Conservation (phyloP, 257 asterid species). For the Nicotiana attenuata region DNA sequence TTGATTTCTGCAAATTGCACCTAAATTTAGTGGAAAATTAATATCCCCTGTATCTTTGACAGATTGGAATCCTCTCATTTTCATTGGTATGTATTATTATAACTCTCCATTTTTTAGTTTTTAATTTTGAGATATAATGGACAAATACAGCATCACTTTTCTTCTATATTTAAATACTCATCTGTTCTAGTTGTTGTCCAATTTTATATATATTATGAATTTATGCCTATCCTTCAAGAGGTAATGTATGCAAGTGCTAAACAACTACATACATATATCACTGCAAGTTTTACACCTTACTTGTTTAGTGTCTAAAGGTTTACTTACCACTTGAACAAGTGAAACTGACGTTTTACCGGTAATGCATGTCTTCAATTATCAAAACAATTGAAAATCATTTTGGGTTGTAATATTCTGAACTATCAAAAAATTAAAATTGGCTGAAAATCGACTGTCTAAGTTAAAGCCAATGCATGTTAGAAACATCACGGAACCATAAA, state of each 20-base stretch:
- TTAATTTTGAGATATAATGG: background rate
- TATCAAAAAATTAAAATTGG: background rate
- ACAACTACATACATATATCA: background rate
- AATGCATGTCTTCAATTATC: background rate
- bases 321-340: background rate
- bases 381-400: background rate
- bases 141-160: background rate
- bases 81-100: background rate
- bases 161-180: background rate
- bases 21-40: background rate
- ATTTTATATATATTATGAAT: background rate
- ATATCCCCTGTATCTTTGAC: background rate
- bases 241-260: background rate
- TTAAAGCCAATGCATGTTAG: background rate
- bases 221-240: background rate
- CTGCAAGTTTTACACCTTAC: background rate
- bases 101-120: background rate
- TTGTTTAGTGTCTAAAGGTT: background rate
- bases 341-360: background rate
- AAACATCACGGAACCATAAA: background rate
- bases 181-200: background rate
- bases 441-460: background rate
- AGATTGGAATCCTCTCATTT: background rate
- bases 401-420: background rate
- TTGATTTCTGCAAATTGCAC: background rate